Percentiles rank a stretch among this genome's conserved stretches.
These are phyloP conservation scores for Penicillium sp. DNA, from an alignment of 2,329 filamentous ascomycete genomes.

Conservation along the genomic window DNA sequence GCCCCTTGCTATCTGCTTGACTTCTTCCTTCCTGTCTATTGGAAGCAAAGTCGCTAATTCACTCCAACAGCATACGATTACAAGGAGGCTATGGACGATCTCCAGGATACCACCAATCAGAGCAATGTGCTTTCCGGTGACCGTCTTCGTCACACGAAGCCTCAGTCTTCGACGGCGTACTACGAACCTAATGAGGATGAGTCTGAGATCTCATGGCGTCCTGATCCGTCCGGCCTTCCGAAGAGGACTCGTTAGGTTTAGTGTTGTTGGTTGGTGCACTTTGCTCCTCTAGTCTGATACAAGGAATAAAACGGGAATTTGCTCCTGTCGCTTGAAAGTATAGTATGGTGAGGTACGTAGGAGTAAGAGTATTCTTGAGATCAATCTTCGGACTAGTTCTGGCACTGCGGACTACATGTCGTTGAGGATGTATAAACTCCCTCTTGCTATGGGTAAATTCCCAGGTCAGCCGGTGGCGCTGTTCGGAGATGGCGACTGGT, in stretches of 20 bases:
- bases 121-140: constrained; percentile 18
- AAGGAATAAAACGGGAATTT: too few relatives aligned
- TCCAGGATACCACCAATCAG: constrained; percentile 17
- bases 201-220: constrained; percentile 5
- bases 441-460: too few relatives aligned
- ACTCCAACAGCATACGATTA: constrained; percentile 16
- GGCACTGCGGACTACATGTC: too few relatives aligned
- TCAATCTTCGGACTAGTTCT: too few relatives aligned
- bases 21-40: background rate
- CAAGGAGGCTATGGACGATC: constrained; percentile 16
- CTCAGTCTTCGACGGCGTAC: constrained; percentile 15
- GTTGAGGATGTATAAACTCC: too few relatives aligned
- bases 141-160: constrained; percentile 14
- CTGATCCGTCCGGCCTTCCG: constrained; percentile 7
- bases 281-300: too few relatives aligned
- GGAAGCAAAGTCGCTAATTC: background rate
- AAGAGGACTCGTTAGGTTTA: constrained; percentile 1
- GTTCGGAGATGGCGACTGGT: background rate
- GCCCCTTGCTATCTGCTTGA: background rate
- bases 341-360: too few relatives aligned
- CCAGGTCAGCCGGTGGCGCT: background rate
- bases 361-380: too few relatives aligned
- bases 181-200: constrained; percentile 19
- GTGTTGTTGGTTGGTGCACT: too few relatives aligned
- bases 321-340: too few relatives aligned